phyloP scores from a whole-genome alignment of 495 filamentous ascomycete genomes.

The Oidiodendron maius region DNA sequence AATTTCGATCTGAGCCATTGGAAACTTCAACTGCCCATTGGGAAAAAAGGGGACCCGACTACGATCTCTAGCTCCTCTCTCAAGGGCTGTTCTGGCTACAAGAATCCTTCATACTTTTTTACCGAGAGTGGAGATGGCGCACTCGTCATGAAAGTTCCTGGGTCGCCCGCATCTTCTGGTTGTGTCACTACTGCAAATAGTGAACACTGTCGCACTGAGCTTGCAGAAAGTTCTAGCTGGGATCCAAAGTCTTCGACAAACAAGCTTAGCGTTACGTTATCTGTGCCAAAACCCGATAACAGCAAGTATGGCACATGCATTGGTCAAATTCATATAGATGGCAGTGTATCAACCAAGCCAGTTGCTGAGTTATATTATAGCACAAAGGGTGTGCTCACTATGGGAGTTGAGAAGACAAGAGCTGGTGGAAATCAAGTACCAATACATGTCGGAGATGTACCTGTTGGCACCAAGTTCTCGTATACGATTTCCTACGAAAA shows the following conservation, averaged over 20 bases:
- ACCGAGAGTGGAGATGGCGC: slow-evolving; percentile 25
- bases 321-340: slow-evolving; percentile 34
- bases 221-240: slow-evolving; percentile 30
- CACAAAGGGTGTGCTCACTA: slow-evolving; percentile 23
- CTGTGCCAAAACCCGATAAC: slow-evolving; percentile 23
- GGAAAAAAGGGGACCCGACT: slow-evolving; percentile 19
- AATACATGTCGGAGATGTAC: slow-evolving; percentile 24
- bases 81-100: slow-evolving; percentile 22
- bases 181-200: slow-evolving; percentile 34
- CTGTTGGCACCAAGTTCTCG: slow-evolving; percentile 23
- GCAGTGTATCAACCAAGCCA: slow-evolving; percentile 28
- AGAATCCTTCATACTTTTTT: slow-evolving; percentile 28
- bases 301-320: slow-evolving; percentile 29
- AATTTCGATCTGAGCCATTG: slow-evolving; percentile 24
- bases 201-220: slow-evolving; percentile 39
- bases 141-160: slow-evolving; percentile 20
- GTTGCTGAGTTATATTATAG: slow-evolving; percentile 33
- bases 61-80: slow-evolving; percentile 24
- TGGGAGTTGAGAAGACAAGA: slow-evolving; percentile 28
- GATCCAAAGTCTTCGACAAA: slow-evolving; percentile 27
- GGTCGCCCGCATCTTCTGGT: slow-evolving; percentile 19
- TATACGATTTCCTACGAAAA: slow-evolving; percentile 31
- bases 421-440: slow-evolving; percentile 21
- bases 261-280: slow-evolving; percentile 24
- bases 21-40: slow-evolving; percentile 34